Evolutionary conservation across 2,329 filamentous ascomycete species (phyloP), one percentile per base, ranked within the genome.

Genomic region (Talaromyces sp.): DNA sequence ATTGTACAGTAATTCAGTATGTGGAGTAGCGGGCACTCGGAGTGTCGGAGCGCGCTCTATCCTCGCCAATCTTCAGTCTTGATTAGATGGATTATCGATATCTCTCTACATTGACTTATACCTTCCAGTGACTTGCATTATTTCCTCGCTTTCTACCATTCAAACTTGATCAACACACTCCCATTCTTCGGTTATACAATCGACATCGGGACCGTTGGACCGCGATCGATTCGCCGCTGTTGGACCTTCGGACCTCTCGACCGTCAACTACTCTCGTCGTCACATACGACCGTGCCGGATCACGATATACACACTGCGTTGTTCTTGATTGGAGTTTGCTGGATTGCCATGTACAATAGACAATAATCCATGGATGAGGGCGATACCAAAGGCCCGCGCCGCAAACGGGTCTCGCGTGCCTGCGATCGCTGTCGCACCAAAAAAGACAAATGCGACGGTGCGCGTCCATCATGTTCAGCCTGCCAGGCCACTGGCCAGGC

Each of bases 361-460:
- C 49, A 50, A 35, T 66, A 70, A 58, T 73, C 70, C 66, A 79
- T 79, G 73, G 74, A 77, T 65, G 76, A 79, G 71, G 76, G 75
- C 68, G 72, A 77, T 68, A 66, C 69, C 10, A 77, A 75, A 71
- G 73, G 70, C 68, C 71, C 75, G 72, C 76, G 76, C 63, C 78
- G 80, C 56, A 79, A 80, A 72, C 78, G 80, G 71, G 79, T 81
- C 50, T 81, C 80, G 22, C 74, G 79, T 66, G 80, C 80, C 65
- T 82, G 80, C 68, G 76, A 80, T 66, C 75, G 79, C 52, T 82
- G 80, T 73, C 76, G 79, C 66, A 78, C 76, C 64, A 80, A 80
- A 68, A 80, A 80, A 73, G 77, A 79, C 68, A 79, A 79, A 73
- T 82, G 80, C 67, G 79, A 82, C 68, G 80, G 79, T 16, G 69